A percentile compares a stretch with the other conserved stretches of the same genome.
Evolutionary conservation across 1,284 basidiomycete species (phyloP).

Genomic region (Trichosporon sp.): DNA sequence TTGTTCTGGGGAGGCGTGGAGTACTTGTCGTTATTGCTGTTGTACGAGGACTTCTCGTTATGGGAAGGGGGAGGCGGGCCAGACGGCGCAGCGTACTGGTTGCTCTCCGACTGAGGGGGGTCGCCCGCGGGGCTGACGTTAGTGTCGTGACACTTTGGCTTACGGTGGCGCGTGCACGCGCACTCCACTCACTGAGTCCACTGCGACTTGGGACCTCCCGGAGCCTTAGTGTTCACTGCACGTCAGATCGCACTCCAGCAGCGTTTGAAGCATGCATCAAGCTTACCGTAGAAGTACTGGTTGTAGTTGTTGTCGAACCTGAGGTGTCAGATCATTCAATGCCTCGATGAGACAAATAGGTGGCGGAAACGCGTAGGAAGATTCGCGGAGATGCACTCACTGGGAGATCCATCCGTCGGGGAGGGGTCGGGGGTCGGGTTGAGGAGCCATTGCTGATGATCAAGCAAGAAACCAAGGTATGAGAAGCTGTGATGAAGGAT

Average conservation of each 20-base stretch:
- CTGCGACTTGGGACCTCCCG: constrained; percentile 49
- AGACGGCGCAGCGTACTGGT: constrained; percentile 44
- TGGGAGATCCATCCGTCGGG: constrained; percentile 54
- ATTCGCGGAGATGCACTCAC: constrained; percentile 36
- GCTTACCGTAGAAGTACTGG: constrained; percentile 55
- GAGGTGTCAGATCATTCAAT: background rate
- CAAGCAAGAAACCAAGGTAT: background rate
- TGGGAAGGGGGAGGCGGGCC: constrained; percentile 45
- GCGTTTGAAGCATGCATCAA: background rate
- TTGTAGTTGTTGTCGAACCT: constrained; percentile 56
- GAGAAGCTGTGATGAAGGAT: background rate
- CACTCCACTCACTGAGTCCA: constrained; percentile 54
- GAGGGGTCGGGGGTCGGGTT: constrained; percentile 51
- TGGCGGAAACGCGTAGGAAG: background rate
- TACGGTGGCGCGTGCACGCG: background rate
- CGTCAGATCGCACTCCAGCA: background rate
- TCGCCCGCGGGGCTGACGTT: constrained; percentile 52
- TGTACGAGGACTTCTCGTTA: constrained; percentile 12
- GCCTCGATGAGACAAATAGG: background rate
- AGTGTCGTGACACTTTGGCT: background rate
- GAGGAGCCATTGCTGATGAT: background rate
- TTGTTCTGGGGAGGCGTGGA: constrained; percentile 11
- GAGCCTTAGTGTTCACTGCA: constrained; percentile 50
- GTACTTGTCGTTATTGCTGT: constrained; percentile 27
- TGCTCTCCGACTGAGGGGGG: constrained; percentile 28